phyloP scores from a whole-genome alignment of 305 asterid species.

The Fraxinus latifolia region DNA sequence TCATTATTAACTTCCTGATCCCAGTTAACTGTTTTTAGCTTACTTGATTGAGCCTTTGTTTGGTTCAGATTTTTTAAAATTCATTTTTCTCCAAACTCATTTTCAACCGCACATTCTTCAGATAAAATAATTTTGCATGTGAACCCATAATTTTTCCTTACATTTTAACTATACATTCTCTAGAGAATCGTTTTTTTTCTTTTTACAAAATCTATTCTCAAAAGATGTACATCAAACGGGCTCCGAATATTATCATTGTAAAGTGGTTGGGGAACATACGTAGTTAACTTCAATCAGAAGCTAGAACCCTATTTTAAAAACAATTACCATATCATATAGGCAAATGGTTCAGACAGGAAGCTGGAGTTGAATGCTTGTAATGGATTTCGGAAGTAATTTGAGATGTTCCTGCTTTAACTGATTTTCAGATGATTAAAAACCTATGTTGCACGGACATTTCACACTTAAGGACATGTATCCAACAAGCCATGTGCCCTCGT shows the following conservation, averaged over 20 bases:
- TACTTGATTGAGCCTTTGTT: neutral
- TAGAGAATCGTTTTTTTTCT: neutral
- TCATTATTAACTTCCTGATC: neutral
- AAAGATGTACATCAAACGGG: neutral
- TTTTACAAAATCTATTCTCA: neutral
- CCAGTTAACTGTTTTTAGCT: neutral
- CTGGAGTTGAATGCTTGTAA: neutral
- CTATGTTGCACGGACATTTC: neutral
- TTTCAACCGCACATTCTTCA: neutral
- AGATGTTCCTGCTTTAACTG: conserved; percentile 5
- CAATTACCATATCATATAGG: neutral
- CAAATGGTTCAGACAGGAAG: neutral
- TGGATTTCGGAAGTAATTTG: neutral
- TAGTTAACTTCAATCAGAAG: neutral
- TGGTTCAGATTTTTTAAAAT: neutral
- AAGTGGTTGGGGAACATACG: neutral
- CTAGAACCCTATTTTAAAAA: neutral
- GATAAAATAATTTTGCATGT: neutral
- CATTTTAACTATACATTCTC: neutral
- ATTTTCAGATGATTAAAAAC: neutral
- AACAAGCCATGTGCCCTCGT: neutral
- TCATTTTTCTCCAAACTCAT: neutral
- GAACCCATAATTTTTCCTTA: neutral
- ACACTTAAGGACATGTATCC: neutral
- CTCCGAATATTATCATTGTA: neutral